A percentile compares a stretch with the other conserved stretches of the same genome.
These are phyloP conservation scores for Cyclanthera cordifolia DNA, from an alignment of 306 rosid species.

Conservation along the genomic window DNA sequence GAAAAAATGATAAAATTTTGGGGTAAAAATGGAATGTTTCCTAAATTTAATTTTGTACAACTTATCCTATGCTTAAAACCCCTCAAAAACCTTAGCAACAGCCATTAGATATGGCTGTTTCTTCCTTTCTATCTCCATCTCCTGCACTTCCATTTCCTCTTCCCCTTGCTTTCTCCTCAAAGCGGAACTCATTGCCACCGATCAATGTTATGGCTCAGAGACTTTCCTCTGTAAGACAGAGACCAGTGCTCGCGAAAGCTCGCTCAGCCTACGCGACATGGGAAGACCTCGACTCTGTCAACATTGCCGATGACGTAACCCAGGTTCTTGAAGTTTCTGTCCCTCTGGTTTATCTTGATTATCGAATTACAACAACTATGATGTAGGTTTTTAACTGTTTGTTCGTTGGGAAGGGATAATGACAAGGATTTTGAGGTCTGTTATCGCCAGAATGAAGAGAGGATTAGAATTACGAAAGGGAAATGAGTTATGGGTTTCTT, in stretches of 20 bases:
- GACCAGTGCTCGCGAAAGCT: slow-evolving; percentile 22
- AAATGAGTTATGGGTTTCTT: background rate
- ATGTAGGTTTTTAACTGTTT: background rate
- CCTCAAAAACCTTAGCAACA: slow-evolving; percentile 6
- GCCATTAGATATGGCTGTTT: slow-evolving; percentile 10
- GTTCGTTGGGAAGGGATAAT: background rate
- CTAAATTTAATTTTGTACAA: background rate
- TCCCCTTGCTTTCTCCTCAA: slow-evolving; percentile 13
- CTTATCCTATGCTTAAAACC: slow-evolving; percentile 22
- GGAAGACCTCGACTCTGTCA: slow-evolving; percentile 56
- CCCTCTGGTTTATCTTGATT: background rate
- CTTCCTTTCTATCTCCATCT: slow-evolving; percentile 18
- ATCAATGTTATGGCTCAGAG: slow-evolving; percentile 18
- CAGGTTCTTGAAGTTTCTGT: slow-evolving; percentile 35
- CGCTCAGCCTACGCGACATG: slow-evolving; percentile 27
- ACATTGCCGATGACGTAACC: slow-evolving; percentile 88
- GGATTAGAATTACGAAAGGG: background rate
- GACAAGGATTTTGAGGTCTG: background rate
- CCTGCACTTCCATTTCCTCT: slow-evolving; percentile 22
- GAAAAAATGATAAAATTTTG: no score
- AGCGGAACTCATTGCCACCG: slow-evolving; percentile 11
- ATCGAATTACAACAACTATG: background rate
- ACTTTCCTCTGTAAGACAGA: background rate
- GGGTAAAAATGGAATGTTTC: no score
- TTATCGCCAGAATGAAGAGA: background rate